A percentile compares a stretch with the other conserved stretches of the same genome.
Evolutionary conservation across 768 basidiomycete species (phyloP).

Genomic region (Mycena floridula): DNA sequence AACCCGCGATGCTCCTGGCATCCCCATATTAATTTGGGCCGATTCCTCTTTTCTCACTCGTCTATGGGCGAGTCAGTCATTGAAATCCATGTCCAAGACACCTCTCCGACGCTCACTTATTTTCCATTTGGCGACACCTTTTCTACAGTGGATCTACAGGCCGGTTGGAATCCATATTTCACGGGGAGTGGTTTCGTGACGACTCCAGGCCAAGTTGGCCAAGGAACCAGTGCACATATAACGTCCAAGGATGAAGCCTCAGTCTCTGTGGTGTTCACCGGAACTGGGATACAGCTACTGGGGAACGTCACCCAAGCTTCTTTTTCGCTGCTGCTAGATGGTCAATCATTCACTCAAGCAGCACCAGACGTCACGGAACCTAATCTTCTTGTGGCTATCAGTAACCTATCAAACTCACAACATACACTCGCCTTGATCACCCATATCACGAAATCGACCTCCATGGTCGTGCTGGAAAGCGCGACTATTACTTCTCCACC

Average conservation of each 20-base stretch:
- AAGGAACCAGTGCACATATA: conserved; percentile 54
- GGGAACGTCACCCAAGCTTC: conserved; percentile 42
- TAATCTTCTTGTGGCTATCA: conserved; percentile 45
- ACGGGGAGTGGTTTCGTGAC: conserved; percentile 40
- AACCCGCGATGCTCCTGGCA: conserved; percentile 7
- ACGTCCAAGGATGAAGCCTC: conserved; percentile 57
- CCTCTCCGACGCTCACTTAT: conserved; percentile 59
- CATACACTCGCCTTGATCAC: conserved; percentile 56
- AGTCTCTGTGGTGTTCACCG: conserved; percentile 55
- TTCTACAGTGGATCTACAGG: conserved; percentile 37
- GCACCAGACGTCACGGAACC: no score
- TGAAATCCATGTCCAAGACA: conserved; percentile 53
- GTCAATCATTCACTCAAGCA: conserved; percentile 15
- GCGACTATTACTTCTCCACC: conserved; percentile 42
- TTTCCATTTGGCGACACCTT: conserved; percentile 54
- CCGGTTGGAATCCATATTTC: conserved; percentile 70
- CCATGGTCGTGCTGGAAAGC: conserved; percentile 50
- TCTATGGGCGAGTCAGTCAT: conserved; percentile 26
- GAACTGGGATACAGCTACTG: conserved; percentile 56
- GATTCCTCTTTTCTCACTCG: not conserved
- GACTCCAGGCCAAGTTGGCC: conserved; percentile 36
- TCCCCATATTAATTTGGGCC: not conserved
- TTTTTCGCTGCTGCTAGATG: conserved; percentile 52
- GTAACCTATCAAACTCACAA: conserved; percentile 35
- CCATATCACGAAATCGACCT: conserved; percentile 27